Evolutionary conservation across 345 rosid species (phyloP).

Genomic region (Eucalyptus regnans): DNA sequence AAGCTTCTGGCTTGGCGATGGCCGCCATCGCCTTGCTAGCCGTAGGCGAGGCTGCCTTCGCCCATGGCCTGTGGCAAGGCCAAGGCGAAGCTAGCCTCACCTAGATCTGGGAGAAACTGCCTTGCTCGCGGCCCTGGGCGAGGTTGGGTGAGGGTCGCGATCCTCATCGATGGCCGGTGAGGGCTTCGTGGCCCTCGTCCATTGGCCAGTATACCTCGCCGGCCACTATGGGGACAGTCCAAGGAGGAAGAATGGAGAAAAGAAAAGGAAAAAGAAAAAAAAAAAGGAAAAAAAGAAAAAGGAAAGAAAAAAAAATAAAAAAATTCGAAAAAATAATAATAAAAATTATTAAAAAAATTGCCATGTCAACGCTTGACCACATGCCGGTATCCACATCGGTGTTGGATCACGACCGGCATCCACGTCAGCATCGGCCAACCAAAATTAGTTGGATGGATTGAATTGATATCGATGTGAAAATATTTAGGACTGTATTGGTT

Average conservation of each 20-base stretch:
- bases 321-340: too few relatives aligned
- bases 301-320: rapidly evolving
- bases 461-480: rapidly evolving
- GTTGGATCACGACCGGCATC: rapidly evolving
- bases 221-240: rapidly evolving
- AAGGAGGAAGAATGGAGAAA: too few relatives aligned
- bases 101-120: rapidly evolving
- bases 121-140: rapidly evolving
- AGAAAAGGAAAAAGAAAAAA: too few relatives aligned
- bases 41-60: too few relatives aligned
- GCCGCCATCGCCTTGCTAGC: too few relatives aligned
- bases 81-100: too few relatives aligned
- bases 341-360: too few relatives aligned
- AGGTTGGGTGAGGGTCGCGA: too few relatives aligned
- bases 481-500: rapidly evolving
- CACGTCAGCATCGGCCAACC: rapidly evolving
- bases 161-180: rapidly evolving
- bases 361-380: rapidly evolving
- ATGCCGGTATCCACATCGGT: rapidly evolving
- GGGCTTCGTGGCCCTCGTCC: too few relatives aligned
- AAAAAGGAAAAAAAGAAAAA: rapidly evolving
- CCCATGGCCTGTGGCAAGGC: too few relatives aligned
- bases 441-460: too few relatives aligned
- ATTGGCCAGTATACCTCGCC: rapidly evolving
- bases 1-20: too few relatives aligned